Base-by-base conservation (phyloP, 306 rosid genomes). In the Echinosophora koreensis region DNA sequence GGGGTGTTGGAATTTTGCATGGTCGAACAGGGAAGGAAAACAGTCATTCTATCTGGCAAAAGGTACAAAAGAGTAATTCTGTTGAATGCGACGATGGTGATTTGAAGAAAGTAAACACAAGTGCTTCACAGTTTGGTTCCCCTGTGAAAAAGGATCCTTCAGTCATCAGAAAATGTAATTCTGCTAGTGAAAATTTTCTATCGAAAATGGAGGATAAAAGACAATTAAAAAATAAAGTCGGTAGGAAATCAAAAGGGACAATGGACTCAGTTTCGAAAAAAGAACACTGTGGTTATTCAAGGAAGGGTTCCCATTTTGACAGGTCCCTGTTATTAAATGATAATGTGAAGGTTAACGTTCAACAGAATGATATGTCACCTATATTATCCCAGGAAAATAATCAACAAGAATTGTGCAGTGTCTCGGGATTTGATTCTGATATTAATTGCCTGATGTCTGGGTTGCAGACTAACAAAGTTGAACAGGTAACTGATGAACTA, bases 31-130 rank as follows among this genome's bases (percentile, higher is more conserved):
- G 92, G 78, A 93, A 89, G 85, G 97, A 83, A 87, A 89, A 80
- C 71, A 83, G 76, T 62, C 92, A 84, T 80, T 82, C 98, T 14
- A 83, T 93, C 35, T 93, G 98, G 98, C 89, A 93, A 79, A 93
- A 87, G 86, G 98, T 93, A 79, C 90, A 91, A 86, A 91, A 76
- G 83, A 83, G 84, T 32, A 72, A 61, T 22, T 67, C 81, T 59
- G 75, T 76, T 59, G 90, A 77, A 50, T 69, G 86, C 77, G 37
- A 18, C 75, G 42, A 17, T 56, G 80, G 74, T 47, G 89, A 86
- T 73, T 47, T 81, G 73, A 89, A 88, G 82, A 88, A 86, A 68
- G 86, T 38, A 27, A 84, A 74, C 73, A 64, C 90, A 27, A 38
- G 73, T 71, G 70, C 60, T 66, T 77, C 86, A n/a, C 84, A 81